Evolutionary conservation across 257 asterid species (phyloP).

Genomic region (Rhazya stricta): DNA sequence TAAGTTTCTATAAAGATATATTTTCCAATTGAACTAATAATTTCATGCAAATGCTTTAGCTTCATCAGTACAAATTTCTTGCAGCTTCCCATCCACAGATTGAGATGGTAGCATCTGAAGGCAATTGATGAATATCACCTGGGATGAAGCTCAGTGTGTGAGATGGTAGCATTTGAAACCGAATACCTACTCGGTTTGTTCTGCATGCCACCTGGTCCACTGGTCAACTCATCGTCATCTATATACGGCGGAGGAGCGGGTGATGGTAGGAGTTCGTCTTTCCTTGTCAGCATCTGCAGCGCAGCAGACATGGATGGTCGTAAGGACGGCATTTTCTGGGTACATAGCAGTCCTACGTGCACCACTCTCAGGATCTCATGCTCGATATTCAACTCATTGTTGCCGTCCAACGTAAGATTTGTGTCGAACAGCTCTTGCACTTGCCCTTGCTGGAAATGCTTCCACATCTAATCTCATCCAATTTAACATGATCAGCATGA

Average conservation of each 20-base stretch:
- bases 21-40: background rate
- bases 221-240: constrained; percentile 9
- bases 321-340: constrained; percentile 13
- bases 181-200: background rate
- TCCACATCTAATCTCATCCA: constrained; percentile 7
- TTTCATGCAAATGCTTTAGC: too few species aligned
- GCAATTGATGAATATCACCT: background rate
- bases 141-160: constrained; percentile 9
- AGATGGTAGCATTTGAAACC: constrained; percentile 8
- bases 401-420: constrained; percentile 7
- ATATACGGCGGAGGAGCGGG: constrained; percentile 22
- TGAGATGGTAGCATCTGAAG: background rate
- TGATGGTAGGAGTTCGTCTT: constrained; percentile 16
- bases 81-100: too few species aligned
- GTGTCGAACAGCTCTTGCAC: constrained; percentile 17
- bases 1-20: constrained; percentile 8
- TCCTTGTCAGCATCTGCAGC: constrained; percentile 16
- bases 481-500: background rate
- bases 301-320: constrained; percentile 24
- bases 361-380: constrained; percentile 15
- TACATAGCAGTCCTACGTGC: constrained; percentile 23
- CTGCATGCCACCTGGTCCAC: background rate
- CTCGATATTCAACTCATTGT: background rate
- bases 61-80: too few species aligned
- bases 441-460: constrained; percentile 13